A percentile compares a stretch with the other conserved stretches of the same genome.
phyloP scores from a whole-genome alignment of 1,139 yeast species.

The Taphrina communis region DNA sequence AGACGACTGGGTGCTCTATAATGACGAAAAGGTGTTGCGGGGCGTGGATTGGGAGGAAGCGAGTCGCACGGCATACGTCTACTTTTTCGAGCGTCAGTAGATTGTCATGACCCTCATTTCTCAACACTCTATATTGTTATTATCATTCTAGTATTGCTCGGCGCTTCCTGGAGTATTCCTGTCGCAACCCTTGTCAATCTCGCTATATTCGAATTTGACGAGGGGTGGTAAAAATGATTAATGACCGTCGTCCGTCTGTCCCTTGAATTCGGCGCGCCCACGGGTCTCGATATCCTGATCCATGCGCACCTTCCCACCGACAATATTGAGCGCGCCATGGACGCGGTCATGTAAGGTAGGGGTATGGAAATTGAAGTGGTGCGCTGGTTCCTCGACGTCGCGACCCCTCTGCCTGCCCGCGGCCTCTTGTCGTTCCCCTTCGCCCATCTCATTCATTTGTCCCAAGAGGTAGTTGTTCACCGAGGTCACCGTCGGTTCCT shows the following conservation, averaged over 20 bases:
- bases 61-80: constrained; percentile 62
- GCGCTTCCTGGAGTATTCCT: too few species aligned
- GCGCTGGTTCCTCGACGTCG: constrained; percentile 35
- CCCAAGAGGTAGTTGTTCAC: constrained; percentile 31
- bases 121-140: too few species aligned
- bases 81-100: constrained; percentile 49
- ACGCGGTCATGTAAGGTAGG: constrained; percentile 30
- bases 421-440: constrained; percentile 7
- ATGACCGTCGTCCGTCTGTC: constrained; percentile 34
- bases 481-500: background rate
- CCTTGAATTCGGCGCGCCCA: constrained; percentile 34
- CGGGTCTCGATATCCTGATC: constrained; percentile 38
- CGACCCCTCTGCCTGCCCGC: constrained; percentile 34
- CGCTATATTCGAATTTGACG: background rate
- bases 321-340: constrained; percentile 31
- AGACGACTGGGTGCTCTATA: constrained; percentile 79
- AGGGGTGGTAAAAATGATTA: background rate
- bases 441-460: constrained; percentile 20
- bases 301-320: constrained; percentile 32
- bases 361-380: constrained; percentile 28
- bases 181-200: too few species aligned
- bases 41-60: constrained; percentile 66
- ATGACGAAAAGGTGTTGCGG: constrained; percentile 89
- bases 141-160: too few species aligned
- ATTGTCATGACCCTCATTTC: too few species aligned